phyloP scores from a whole-genome alignment of 148 eudicot genomes.

The Chenopodium quinoa region DNA sequence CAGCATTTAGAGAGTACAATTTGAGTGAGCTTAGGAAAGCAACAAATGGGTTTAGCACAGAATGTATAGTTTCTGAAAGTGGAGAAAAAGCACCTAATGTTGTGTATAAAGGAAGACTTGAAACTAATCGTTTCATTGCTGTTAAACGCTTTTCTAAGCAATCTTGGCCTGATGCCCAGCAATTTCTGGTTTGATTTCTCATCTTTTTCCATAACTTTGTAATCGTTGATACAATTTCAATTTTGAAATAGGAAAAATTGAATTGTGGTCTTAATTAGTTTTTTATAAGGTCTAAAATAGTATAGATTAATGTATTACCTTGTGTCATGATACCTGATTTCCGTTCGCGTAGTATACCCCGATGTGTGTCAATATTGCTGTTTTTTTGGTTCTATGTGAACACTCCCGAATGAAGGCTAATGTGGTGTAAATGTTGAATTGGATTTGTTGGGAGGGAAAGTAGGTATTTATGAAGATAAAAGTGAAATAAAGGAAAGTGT shows the following conservation, averaged over 20 bases:
- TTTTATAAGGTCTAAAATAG: neutral
- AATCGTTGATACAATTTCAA: neutral
- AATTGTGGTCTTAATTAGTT: neutral
- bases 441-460: neutral
- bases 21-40: constrained; percentile 47
- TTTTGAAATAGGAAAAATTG: neutral
- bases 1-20: constrained; percentile 43
- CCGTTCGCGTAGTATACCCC: neutral
- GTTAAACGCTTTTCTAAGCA: constrained; percentile 57
- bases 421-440: constrained; percentile 4
- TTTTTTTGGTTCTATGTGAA: neutral
- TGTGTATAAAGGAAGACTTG: constrained; percentile 51
- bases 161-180: constrained; percentile 63
- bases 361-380: neutral
- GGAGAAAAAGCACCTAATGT: constrained; percentile 62
- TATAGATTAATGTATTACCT: neutral
- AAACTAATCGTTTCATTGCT: constrained; percentile 43
- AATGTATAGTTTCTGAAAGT: constrained; percentile 55
- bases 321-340: neutral
- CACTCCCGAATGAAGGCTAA: neutral
- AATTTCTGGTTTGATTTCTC: constrained; percentile 41
- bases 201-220: neutral
- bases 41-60: constrained; percentile 50
- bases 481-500: constrained; percentile 12
- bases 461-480: neutral